phyloP scores from a whole-genome alignment of 306 rosid genomes.

The Cicer bijugum region DNA sequence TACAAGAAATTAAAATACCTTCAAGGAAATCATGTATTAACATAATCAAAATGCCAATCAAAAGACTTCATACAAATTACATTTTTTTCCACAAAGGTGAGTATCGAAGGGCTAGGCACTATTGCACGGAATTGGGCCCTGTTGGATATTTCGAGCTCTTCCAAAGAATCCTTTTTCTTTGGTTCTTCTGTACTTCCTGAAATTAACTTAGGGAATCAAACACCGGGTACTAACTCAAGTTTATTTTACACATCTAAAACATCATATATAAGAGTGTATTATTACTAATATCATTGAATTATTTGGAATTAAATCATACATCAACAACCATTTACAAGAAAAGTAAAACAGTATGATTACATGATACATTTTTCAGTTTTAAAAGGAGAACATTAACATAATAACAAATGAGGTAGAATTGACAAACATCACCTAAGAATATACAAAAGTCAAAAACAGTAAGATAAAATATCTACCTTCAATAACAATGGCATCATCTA shows the following conservation, averaged over 20 bases:
- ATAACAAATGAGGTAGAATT: conserved; percentile 11
- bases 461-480: conserved; percentile 55
- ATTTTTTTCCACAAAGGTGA: conserved; percentile 86
- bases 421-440: conserved; percentile 10
- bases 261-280: neutral
- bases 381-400: conserved; percentile 11
- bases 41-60: conserved; percentile 40
- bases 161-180: conserved; percentile 58
- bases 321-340: neutral
- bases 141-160: conserved; percentile 67
- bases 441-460: conserved; percentile 27
- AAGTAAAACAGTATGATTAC: neutral
- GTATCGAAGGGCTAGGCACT: conserved; percentile 85
- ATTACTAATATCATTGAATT: neutral
- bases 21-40: conserved; percentile 21
- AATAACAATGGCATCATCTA: conserved; percentile 58
- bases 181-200: conserved; percentile 58
- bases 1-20: conserved; percentile 38
- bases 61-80: conserved; percentile 67
- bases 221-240: neutral
- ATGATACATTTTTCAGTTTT: conserved; percentile 25
- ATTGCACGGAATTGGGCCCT: conserved; percentile 91
- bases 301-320: conserved; percentile 18
- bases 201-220: conserved; percentile 43
- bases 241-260: neutral